Conservation (phyloP, 2,329 filamentous ascomycete species). For the Aspergillus unguis region DNA sequence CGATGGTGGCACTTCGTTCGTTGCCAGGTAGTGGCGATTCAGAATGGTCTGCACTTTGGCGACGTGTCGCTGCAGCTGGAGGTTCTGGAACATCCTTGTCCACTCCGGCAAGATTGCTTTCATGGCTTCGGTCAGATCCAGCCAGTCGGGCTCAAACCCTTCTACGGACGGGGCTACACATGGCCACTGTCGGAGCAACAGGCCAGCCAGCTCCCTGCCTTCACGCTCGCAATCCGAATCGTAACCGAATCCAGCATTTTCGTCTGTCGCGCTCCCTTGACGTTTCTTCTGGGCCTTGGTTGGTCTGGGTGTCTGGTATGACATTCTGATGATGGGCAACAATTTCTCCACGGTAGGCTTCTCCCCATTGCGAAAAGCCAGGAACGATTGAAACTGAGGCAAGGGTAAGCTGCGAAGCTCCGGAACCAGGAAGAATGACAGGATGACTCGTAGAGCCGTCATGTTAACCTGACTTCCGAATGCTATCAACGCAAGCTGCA, state of each 20-base stretch:
- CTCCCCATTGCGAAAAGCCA: neutral
- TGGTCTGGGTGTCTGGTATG: neutral
- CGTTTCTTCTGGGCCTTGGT: conserved; percentile 13
- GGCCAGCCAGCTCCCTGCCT: conserved; percentile 38
- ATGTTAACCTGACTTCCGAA: conserved; percentile 43
- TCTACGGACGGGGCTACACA: conserved; percentile 32
- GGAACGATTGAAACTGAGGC: conserved; percentile 24
- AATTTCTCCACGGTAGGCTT: neutral
- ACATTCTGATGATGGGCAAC: neutral
- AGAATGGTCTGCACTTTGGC: conserved; percentile 44
- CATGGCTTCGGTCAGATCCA: conserved; percentile 33
- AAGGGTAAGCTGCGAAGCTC: conserved; percentile 39
- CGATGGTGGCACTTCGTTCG: neutral
- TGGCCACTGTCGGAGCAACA: conserved; percentile 49
- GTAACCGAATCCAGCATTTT: conserved; percentile 13
- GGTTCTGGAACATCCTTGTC: conserved; percentile 49
- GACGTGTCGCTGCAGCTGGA: conserved; percentile 46
- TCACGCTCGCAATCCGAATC: conserved; percentile 34
- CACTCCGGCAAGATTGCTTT: conserved; percentile 44
- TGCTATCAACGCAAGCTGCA: conserved; percentile 45
- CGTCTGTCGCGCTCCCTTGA: conserved; percentile 18
- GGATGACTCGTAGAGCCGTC: conserved; percentile 41
- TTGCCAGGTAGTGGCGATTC: conserved; percentile 20
- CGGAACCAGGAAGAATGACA: conserved; percentile 44
- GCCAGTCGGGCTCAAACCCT: conserved; percentile 23